Evolutionary conservation across 306 rosid species (phyloP), one percentile per base, ranked within the genome.

Genomic region (Neltuma alba): DNA sequence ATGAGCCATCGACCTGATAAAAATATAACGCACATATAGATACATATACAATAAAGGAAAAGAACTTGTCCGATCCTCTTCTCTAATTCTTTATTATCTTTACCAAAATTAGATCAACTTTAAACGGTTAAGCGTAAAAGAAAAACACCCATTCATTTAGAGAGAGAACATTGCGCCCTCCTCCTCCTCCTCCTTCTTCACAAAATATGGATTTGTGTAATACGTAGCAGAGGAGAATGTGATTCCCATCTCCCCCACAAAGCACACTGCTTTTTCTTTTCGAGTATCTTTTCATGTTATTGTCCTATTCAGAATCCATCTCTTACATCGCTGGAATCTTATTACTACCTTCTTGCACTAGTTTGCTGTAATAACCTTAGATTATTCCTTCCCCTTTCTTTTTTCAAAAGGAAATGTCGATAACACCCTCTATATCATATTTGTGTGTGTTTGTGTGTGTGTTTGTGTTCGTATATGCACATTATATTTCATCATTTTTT

Each of bases 161-260:
- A 48, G 72, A 65, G 20, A 52, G 52, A 45, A 45, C 50, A 2
- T 45, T 12, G 18, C 18, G 45, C 16, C 11, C 2, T 27, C 36
- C n/a, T n/a, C n/a, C n/a, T n/a, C n/a, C n/a, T n/a, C n/a, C 38
- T 9, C n/a, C 45, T 7, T 25, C 48, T 31, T 44, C n/a, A 65
- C 58, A 63, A 58, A 15, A 44, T 34, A 58, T 37, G 37, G 31
- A 67, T 74, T 78, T 63, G 23, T 42, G n/a, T n/a, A n/a, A n/a
- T 20, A 61, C 10, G 16, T 21, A 9, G 57, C 23, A 16, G n/a
- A 38, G 16, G 73, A 70, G 90, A 85, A 89, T 85, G 67, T 27
- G 87, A 85, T 89, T 78, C 88, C 60, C 9, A 9, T 10, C 31
- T 25, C 63, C 63, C 20, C 63, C 63, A 57, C 63, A 37, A 37